phyloP scores from a whole-genome alignment of 1,284 basidiomycete genomes.

The Puccinia novopanici region DNA sequence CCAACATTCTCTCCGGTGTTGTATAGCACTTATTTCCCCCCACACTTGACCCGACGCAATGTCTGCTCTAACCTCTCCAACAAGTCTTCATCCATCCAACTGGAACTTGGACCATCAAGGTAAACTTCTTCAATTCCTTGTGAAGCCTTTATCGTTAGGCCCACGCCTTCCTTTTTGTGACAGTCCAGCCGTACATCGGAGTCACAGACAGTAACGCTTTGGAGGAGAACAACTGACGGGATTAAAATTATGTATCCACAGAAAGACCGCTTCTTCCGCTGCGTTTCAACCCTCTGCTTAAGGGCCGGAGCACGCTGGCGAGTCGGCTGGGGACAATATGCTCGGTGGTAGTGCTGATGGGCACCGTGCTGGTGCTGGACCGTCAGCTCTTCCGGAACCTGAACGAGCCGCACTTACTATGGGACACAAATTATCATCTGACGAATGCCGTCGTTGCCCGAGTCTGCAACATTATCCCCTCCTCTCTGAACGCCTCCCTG shows the following conservation, averaged over 20 bases:
- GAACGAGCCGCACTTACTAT: not conserved
- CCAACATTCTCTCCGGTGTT: not conserved
- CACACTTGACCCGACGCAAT: not conserved
- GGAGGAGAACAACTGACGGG: no score
- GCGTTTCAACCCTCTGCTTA: slow-evolving; percentile 14
- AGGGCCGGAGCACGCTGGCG: not conserved
- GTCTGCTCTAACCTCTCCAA: not conserved
- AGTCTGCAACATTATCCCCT: slow-evolving; percentile 23
- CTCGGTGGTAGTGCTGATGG: not conserved
- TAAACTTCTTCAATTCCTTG: not conserved
- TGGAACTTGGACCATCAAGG: slow-evolving; percentile 3
- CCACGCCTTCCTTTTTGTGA: no score
- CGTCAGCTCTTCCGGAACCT: slow-evolving; percentile 14
- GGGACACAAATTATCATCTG: slow-evolving; percentile 33
- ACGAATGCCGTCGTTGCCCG: slow-evolving; percentile 28
- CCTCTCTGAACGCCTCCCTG: not conserved
- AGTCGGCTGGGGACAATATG: not conserved
- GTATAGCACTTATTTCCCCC: not conserved
- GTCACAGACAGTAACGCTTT: no score
- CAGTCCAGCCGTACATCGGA: no score
- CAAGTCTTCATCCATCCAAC: not conserved
- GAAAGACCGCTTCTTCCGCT: slow-evolving; percentile 20
- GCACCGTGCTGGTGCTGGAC: slow-evolving; percentile 1
- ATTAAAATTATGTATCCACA: not conserved
- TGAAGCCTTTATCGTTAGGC: no score